Conservation (phyloP, 768 basidiomycete genomes). For the Crassisporium funariophilum region DNA sequence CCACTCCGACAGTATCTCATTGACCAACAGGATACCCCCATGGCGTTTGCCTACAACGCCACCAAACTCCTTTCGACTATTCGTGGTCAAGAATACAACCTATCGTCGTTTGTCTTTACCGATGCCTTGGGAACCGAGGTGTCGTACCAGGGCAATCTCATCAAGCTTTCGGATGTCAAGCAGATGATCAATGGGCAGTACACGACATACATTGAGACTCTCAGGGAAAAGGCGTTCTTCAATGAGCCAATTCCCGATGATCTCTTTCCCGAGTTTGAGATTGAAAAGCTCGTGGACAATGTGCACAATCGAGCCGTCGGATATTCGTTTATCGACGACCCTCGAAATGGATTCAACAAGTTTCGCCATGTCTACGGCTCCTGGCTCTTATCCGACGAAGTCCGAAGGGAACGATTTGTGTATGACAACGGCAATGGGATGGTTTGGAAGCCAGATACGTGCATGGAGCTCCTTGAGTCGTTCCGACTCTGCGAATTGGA, state of each 20-base stretch:
- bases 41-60: conserved; percentile 5
- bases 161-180: background rate
- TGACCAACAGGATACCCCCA: conserved; percentile 3
- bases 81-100: conserved; percentile 1
- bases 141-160: conserved; percentile 1
- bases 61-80: background rate
- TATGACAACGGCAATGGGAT: background rate
- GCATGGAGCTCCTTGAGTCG: background rate
- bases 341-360: background rate
- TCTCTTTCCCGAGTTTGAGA: background rate
- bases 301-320: background rate
- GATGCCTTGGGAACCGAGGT: conserved; percentile 1
- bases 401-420: background rate
- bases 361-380: background rate
- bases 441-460: background rate
- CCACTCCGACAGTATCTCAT: background rate
- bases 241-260: background rate
- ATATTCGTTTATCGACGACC: background rate
- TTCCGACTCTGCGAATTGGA: background rate
- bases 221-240: background rate
- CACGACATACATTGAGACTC: background rate
- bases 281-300: background rate
- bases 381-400: background rate
- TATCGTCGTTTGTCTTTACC: background rate
- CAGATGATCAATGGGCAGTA: background rate